phyloP scores from a whole-genome alignment of 1,139 yeast species.

The Yamadazyma oceani region DNA sequence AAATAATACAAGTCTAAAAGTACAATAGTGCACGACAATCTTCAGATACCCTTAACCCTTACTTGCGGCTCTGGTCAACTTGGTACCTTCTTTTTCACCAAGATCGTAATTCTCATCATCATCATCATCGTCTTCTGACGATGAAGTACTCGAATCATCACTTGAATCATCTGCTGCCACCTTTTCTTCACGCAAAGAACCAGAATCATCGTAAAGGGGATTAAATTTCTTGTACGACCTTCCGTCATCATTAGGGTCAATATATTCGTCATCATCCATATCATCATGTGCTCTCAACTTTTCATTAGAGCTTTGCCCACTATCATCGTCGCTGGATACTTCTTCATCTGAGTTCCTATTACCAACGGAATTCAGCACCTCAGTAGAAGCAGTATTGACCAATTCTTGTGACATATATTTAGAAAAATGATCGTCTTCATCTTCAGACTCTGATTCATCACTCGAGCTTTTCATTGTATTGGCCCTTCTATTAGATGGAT shows the following conservation, averaged over 20 bases:
- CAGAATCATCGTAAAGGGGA: conserved; percentile 54
- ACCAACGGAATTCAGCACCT: conserved; percentile 52
- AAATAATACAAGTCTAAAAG: too few relatives aligned
- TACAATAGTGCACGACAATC: too few relatives aligned
- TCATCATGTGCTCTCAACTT: conserved; percentile 13
- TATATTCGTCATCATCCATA: conserved; percentile 58
- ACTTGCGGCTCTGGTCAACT: conserved; percentile 44
- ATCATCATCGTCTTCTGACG: conserved; percentile 33
- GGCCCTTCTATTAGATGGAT: conserved; percentile 1
- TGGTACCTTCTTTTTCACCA: conserved; percentile 18
- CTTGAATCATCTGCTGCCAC: conserved; percentile 28
- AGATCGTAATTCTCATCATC: conserved; percentile 18
- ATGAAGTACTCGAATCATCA: conserved; percentile 29
- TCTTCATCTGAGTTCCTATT: conserved; percentile 24
- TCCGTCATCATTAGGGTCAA: conserved; percentile 82
- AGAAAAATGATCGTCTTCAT: conserved; percentile 51
- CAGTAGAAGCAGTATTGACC: conserved; percentile 59
- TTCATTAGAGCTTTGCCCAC: conserved; percentile 19
- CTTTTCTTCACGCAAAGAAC: conserved; percentile 28
- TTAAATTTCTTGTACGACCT: conserved; percentile 66
- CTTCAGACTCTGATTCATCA: conserved; percentile 31
- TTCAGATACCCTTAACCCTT: too few relatives aligned
- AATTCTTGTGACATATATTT: conserved; percentile 84
- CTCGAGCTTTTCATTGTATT: conserved; percentile 12
- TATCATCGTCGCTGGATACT: conserved; percentile 48